Evolutionary conservation across 768 basidiomycete species (phyloP).

Genomic region (Chlorophyllum brunneum): DNA sequence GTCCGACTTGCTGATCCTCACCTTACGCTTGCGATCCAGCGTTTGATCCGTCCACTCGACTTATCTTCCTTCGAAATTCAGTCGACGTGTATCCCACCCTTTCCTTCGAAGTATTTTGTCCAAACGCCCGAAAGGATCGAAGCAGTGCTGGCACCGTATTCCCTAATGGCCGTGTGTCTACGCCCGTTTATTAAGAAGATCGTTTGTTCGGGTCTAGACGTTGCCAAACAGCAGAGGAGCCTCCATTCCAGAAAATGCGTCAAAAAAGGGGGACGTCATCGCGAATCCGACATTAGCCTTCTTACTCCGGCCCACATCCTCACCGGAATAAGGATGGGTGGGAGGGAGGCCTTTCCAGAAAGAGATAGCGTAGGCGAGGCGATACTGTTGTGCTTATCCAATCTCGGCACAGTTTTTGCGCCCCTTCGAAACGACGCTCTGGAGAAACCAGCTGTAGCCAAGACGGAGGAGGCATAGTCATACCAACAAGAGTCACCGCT

Average conservation of each 20-base stretch:
- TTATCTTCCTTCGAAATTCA: slow-evolving; percentile 7
- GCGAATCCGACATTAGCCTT: slow-evolving; percentile 18
- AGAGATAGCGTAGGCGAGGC: slow-evolving; percentile 15
- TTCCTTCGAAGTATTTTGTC: slow-evolving; percentile 29
- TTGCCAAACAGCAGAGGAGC: slow-evolving; percentile 30
- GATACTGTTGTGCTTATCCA: slow-evolving; percentile 27
- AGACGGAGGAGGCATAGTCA: slow-evolving; percentile 10
- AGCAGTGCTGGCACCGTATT: slow-evolving; percentile 33
- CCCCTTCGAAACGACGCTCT: neutral
- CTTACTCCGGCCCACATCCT: slow-evolving; percentile 43
- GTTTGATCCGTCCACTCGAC: slow-evolving; percentile 8
- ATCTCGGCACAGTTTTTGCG: slow-evolving; percentile 22
- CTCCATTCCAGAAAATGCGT: slow-evolving; percentile 11
- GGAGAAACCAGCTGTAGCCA: neutral
- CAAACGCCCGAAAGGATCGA: slow-evolving; percentile 25
- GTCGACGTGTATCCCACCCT: slow-evolving; percentile 13
- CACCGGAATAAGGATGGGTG: slow-evolving; percentile 27
- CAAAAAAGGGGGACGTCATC: slow-evolving; percentile 15
- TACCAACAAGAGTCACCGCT: slow-evolving; percentile 15
- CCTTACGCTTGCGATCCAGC: slow-evolving; percentile 27
- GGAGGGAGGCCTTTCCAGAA: neutral
- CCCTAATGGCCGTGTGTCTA: slow-evolving; percentile 33
- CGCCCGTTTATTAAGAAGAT: slow-evolving; percentile 32
- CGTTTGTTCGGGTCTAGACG: slow-evolving; percentile 33
- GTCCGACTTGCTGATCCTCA: slow-evolving; percentile 30